Percentiles rank a stretch among this genome's conserved stretches.
Conservation (phyloP, 2,329 filamentous ascomycete genomes). For the Lachnellula hyalina region DNA sequence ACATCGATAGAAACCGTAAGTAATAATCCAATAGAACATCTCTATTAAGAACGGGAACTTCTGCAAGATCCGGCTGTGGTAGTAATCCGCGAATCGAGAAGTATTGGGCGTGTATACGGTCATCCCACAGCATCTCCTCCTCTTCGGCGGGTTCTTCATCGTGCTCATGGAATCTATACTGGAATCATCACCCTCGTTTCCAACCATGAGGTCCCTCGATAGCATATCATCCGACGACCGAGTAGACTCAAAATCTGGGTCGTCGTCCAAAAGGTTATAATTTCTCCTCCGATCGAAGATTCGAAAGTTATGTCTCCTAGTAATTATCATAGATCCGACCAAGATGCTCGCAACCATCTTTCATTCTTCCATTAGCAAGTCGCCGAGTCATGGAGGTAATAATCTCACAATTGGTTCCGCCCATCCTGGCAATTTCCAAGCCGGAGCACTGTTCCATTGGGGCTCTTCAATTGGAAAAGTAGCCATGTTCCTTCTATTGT, state of each 20-base stretch:
- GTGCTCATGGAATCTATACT: slow-evolving; percentile 21
- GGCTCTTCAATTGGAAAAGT: slow-evolving; percentile 26
- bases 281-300: slow-evolving; percentile 20
- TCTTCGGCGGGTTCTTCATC: slow-evolving; percentile 40
- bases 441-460: slow-evolving; percentile 29
- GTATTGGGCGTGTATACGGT: slow-evolving; percentile 52
- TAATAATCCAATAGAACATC: slow-evolving; percentile 64
- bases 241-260: slow-evolving; percentile 20
- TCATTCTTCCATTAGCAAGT: slow-evolving; percentile 10
- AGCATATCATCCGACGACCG: slow-evolving; percentile 29
- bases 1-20: slow-evolving; percentile 29
- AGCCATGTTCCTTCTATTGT: not conserved
- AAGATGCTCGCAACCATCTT: slow-evolving; percentile 32
- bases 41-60: slow-evolving; percentile 62
- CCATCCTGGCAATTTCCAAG: slow-evolving; percentile 31
- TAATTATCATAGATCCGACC: slow-evolving; percentile 29
- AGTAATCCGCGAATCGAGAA: slow-evolving; percentile 52
- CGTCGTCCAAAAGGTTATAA: slow-evolving; percentile 22
- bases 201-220: slow-evolving; percentile 24
- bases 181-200: slow-evolving; percentile 10
- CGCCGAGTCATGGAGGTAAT: not conserved
- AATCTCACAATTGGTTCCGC: slow-evolving; percentile 29
- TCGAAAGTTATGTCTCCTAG: slow-evolving; percentile 23
- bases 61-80: slow-evolving; percentile 58
- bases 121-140: slow-evolving; percentile 45